Percentiles rank a stretch among this genome's conserved stretches.
Conservation (phyloP, 140 eudicot species). For the Anethum foeniculum region DNA sequence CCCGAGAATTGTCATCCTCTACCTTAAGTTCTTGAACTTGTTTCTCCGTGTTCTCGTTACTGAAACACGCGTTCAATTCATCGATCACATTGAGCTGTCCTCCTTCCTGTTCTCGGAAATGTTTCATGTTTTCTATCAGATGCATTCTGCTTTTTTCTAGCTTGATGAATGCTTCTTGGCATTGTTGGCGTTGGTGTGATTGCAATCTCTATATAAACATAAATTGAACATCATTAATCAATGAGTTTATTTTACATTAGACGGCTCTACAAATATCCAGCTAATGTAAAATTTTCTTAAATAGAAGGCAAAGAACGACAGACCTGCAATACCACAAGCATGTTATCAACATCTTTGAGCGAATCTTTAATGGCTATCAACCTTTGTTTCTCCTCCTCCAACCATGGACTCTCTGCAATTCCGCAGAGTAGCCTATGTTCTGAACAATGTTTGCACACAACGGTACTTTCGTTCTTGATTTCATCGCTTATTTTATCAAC, state of each 20-base stretch:
- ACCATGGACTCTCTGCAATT: constrained; percentile 15
- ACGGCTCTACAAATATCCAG: too few species aligned
- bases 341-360: constrained; percentile 21
- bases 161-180: constrained; percentile 15
- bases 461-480: constrained; percentile 6
- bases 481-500: constrained; percentile 17
- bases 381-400: constrained; percentile 19
- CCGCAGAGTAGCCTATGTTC: constrained; percentile 25
- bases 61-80: constrained; percentile 22
- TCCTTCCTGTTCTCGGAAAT: constrained; percentile 6
- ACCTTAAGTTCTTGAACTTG: neutral
- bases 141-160: constrained; percentile 23
- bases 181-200: constrained; percentile 7
- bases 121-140: constrained; percentile 13
- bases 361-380: constrained; percentile 28
- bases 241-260: too few species aligned
- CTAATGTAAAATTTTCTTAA: too few species aligned
- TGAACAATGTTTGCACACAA: constrained; percentile 28
- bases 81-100: constrained; percentile 17
- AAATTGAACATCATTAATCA: neutral
- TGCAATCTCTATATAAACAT: constrained; percentile 16
- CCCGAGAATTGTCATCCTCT: neutral
- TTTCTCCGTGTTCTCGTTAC: constrained; percentile 8
- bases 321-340: constrained; percentile 24
- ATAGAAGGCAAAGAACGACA: neutral